Conservation (phyloP, 208 protist species). For the Leishmania martiniquensis region DNA sequence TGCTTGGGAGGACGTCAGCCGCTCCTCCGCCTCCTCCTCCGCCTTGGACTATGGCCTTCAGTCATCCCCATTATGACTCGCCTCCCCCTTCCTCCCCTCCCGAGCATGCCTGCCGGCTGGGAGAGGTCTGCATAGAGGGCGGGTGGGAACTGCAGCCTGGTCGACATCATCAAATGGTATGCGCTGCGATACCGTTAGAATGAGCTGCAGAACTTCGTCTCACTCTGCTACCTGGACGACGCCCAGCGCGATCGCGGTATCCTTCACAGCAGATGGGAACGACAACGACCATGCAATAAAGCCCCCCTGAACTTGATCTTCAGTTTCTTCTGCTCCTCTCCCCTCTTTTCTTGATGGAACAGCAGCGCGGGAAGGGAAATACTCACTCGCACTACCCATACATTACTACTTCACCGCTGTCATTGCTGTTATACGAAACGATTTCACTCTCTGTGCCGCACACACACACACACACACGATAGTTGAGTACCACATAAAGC, state of each 20-base stretch:
- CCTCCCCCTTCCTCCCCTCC: no score
- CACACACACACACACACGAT: no score
- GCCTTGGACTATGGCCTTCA: background rate
- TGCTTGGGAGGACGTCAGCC: background rate
- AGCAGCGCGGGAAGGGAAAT: background rate
- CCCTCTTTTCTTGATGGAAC: background rate
- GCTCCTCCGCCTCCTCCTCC: background rate
- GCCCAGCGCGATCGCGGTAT: no score
- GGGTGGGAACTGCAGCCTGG: no score
- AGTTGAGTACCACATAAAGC: background rate
- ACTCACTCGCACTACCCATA: background rate
- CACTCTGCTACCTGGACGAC: no score
- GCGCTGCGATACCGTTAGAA: no score
- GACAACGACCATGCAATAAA: no score
- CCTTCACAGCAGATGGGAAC: no score
- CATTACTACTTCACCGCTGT: background rate
- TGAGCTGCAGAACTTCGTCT: no score
- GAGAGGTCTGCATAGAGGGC: no score
- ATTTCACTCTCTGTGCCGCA: background rate
- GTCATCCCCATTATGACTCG: background rate
- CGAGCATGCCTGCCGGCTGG: no score
- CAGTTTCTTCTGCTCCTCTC: background rate
- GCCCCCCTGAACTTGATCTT: background rate
- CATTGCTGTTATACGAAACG: conserved; percentile 3
- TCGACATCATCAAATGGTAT: no score